phyloP scores from a whole-genome alignment of 2,329 filamentous ascomycete genomes.

The Huntiella moniliformis region DNA sequence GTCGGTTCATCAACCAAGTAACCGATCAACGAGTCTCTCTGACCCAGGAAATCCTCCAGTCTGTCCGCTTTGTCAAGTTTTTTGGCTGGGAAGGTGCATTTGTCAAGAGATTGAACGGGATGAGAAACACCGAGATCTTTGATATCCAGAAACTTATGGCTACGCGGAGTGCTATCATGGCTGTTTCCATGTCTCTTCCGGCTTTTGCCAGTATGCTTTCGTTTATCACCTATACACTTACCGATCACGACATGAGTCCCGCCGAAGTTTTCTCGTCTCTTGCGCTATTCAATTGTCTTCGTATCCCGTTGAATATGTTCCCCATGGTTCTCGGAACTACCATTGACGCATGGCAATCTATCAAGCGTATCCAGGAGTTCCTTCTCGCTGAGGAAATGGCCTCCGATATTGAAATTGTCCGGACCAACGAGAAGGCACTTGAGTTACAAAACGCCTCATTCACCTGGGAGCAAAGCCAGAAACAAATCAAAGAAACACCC shows the following conservation, averaged over 20 bases:
- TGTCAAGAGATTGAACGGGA: slow-evolving; percentile 52
- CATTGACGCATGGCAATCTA: slow-evolving; percentile 71
- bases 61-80: slow-evolving; percentile 87
- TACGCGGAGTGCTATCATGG: slow-evolving; percentile 70
- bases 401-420: slow-evolving; percentile 42
- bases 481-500: slow-evolving; percentile 30
- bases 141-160: slow-evolving; percentile 70
- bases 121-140: slow-evolving; percentile 58
- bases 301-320: slow-evolving; percentile 75
- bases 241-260: slow-evolving; percentile 48
- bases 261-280: slow-evolving; percentile 81
- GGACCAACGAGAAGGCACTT: slow-evolving; percentile 47
- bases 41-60: slow-evolving; percentile 80
- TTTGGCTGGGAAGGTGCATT: slow-evolving; percentile 93
- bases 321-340: slow-evolving; percentile 77
- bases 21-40: slow-evolving; percentile 83
- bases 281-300: slow-evolving; percentile 78
- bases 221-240: slow-evolving; percentile 64
- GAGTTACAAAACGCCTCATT: slow-evolving; percentile 57
- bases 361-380: slow-evolving; percentile 76
- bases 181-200: slow-evolving; percentile 67
- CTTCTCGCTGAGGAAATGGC: slow-evolving; percentile 67
- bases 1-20: slow-evolving; percentile 73
- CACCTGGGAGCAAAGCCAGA: slow-evolving; percentile 62
- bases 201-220: slow-evolving; percentile 90